phyloP scores from a whole-genome alignment of 371 early-diverging fungal genomes.

The Coemansia sp. region DNA sequence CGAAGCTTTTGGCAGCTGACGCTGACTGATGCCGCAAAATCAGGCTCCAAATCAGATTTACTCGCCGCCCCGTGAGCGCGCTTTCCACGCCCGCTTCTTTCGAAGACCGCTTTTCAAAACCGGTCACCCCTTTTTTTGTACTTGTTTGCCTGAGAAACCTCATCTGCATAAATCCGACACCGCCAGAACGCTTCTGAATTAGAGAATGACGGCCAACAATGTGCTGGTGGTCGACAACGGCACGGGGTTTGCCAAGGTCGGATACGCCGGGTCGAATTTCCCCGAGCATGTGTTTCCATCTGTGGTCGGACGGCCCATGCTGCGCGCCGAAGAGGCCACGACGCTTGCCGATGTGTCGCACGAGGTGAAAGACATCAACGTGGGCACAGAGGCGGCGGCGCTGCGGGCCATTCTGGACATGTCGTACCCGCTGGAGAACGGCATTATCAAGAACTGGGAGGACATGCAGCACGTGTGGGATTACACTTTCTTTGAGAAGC shows the following conservation, averaged over 20 bases:
- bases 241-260: constrained; percentile 97
- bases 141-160: neutral
- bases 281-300: constrained; percentile 95
- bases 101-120: neutral
- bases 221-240: constrained; percentile 95
- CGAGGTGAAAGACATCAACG: constrained; percentile 86
- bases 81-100: neutral
- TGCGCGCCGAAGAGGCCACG: constrained; percentile 92
- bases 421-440: constrained; percentile 98
- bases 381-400: constrained; percentile 95
- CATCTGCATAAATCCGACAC: neutral
- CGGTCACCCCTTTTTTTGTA: neutral
- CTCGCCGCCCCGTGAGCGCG: neutral
- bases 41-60: neutral
- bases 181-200: no score
- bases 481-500: constrained; percentile 92
- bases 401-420: constrained; percentile 87
- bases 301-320: constrained; percentile 95
- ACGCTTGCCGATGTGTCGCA: constrained; percentile 42
- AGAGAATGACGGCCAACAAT: constrained; percentile 49
- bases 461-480: constrained; percentile 98
- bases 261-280: constrained; percentile 95
- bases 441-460: constrained; percentile 97
- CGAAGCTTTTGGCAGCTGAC: no score
- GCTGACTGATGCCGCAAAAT: no score